A percentile compares a stretch with the other conserved stretches of the same genome.
phyloP scores from a whole-genome alignment of 2,329 filamentous ascomycete species.

The Huntiella decipiens region DNA sequence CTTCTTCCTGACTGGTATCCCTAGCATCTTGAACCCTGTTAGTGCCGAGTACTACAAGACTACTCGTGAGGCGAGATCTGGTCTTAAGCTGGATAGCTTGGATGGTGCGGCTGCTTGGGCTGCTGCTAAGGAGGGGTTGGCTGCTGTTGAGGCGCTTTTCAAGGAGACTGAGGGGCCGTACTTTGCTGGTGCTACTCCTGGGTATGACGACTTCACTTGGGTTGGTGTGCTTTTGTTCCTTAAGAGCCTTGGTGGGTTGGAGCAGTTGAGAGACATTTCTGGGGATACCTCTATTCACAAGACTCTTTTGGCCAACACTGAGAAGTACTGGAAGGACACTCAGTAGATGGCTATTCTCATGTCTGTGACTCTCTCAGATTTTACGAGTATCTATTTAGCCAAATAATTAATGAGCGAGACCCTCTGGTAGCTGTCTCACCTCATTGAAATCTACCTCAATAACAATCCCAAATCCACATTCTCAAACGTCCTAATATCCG shows the following conservation, averaged over 20 bases:
- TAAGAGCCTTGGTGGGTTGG: conserved; percentile 18
- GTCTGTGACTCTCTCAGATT: too few species aligned
- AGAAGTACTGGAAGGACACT: too few species aligned
- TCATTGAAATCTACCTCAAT: too few species aligned
- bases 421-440: too few species aligned
- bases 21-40: conserved; percentile 29
- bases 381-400: too few species aligned
- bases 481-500: conserved; percentile 2
- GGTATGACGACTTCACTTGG: conserved; percentile 40
- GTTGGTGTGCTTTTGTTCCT: conserved; percentile 28
- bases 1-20: conserved; percentile 29
- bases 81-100: conserved; percentile 27
- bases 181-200: conserved; percentile 35
- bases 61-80: background rate
- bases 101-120: conserved; percentile 31
- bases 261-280: conserved; percentile 19
- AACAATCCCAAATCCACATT: background rate
- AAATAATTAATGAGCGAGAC: too few species aligned
- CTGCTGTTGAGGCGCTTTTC: conserved; percentile 28
- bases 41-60: conserved; percentile 26
- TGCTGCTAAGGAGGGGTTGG: conserved; percentile 15
- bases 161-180: conserved; percentile 39
- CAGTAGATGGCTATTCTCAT: too few species aligned
- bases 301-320: conserved; percentile 17
- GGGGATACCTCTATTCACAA: conserved; percentile 22